phyloP scores from a whole-genome alignment of 2,329 filamentous ascomycete species.

The Dryadomyces quercus-mongolicae region DNA sequence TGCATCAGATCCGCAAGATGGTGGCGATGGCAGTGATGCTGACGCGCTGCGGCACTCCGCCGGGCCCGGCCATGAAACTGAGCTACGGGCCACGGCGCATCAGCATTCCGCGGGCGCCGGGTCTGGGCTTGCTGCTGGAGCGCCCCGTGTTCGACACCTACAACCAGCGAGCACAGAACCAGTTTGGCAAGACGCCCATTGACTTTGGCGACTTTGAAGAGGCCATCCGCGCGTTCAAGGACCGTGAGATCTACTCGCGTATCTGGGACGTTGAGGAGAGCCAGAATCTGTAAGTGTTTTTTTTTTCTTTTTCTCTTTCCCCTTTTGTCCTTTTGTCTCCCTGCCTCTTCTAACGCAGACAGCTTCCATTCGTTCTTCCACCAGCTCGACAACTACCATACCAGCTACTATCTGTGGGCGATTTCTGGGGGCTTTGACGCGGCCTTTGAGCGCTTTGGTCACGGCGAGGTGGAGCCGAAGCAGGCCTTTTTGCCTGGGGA shows the following conservation, averaged over 20 bases:
- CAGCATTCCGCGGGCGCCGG: slow-evolving; percentile 87
- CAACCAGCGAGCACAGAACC: slow-evolving; percentile 58
- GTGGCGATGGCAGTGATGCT: slow-evolving; percentile 81
- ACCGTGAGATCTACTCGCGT: slow-evolving; percentile 78
- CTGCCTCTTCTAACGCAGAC: background rate
- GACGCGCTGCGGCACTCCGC: slow-evolving; percentile 71
- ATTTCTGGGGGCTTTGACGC: slow-evolving; percentile 56
- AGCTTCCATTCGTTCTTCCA: slow-evolving; percentile 71
- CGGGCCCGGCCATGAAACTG: slow-evolving; percentile 56
- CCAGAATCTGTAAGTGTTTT: slow-evolving; percentile 61
- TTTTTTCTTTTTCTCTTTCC: background rate
- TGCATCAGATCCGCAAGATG: slow-evolving; percentile 99
- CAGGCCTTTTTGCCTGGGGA: slow-evolving; percentile 31
- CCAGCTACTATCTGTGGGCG: slow-evolving; percentile 62
- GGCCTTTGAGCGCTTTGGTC: slow-evolving; percentile 35
- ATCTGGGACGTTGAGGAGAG: slow-evolving; percentile 86
- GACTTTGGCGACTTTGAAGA: slow-evolving; percentile 69
- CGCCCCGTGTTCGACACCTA: slow-evolving; percentile 84
- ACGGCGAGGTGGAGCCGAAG: slow-evolving; percentile 27
- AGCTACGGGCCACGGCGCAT: slow-evolving; percentile 63
- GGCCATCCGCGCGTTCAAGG: slow-evolving; percentile 80
- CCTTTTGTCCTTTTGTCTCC: background rate
- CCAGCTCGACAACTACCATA: slow-evolving; percentile 63
- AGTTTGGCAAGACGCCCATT: slow-evolving; percentile 54
- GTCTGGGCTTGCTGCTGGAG: slow-evolving; percentile 78